These are phyloP conservation scores for Vitis labrusca DNA, from an alignment of 164 flowering plant species.

Conservation along the genomic window DNA sequence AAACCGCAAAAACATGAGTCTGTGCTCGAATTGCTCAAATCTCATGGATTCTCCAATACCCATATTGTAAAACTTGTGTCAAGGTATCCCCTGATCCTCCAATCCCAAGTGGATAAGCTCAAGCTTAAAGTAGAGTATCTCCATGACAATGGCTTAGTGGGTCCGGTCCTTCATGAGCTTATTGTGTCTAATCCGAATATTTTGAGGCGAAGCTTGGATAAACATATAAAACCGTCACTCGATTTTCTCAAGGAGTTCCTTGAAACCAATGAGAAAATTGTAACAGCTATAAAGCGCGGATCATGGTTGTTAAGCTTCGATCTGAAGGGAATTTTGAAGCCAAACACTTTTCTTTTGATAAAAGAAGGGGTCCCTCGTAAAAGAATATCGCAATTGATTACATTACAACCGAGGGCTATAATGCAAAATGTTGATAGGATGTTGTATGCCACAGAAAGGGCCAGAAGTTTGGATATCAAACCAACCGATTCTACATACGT, in stretches of 20 bases:
- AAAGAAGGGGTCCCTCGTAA: slow-evolving; percentile 1
- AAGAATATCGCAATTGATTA: not conserved
- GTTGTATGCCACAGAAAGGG: not conserved
- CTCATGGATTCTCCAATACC: slow-evolving; percentile 4
- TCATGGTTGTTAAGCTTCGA: not conserved
- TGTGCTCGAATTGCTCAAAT: slow-evolving; percentile 5
- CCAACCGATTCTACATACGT: slow-evolving; percentile 9
- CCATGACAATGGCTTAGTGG: slow-evolving; percentile 2
- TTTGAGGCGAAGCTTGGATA: not conserved
- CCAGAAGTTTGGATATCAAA: slow-evolving; percentile 11
- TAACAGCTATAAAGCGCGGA: not conserved
- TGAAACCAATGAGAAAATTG: not conserved
- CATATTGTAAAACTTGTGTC: not conserved
- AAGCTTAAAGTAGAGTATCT: slow-evolving; percentile 8
- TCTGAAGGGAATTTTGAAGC: not conserved
- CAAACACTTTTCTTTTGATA: not conserved
- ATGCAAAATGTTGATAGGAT: not conserved
- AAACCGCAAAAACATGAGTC: not conserved
- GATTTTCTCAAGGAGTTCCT: not conserved
- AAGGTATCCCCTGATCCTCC: not conserved
- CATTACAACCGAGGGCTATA: not conserved
- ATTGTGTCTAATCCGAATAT: not conserved
- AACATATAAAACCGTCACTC: slow-evolving; percentile 4
- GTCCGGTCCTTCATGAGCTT: not conserved
- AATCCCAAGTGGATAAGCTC: not conserved